Evolutionary conservation across 2,329 filamentous ascomycete species (phyloP).

Genomic region (Colletotrichum acutatum): DNA sequence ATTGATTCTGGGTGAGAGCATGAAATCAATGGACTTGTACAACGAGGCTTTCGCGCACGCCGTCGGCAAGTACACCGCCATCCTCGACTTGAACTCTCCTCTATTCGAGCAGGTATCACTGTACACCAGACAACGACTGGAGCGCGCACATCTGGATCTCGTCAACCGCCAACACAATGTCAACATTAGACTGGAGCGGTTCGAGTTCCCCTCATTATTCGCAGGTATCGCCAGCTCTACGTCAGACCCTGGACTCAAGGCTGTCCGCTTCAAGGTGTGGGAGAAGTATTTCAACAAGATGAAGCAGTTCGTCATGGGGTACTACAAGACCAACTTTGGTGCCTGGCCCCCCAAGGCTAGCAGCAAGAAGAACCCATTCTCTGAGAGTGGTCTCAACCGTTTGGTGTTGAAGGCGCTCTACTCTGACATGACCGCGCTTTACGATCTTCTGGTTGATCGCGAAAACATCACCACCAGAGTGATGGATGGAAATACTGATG

Average conservation of each 20-base stretch:
- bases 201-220: slow-evolving; percentile 92
- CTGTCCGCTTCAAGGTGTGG: slow-evolving; percentile 88
- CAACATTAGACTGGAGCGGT: slow-evolving; percentile 81
- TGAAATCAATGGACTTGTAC: slow-evolving; percentile 85
- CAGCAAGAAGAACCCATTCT: slow-evolving; percentile 91
- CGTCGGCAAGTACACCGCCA: slow-evolving; percentile 84
- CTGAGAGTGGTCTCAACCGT: slow-evolving; percentile 87
- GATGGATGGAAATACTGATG: slow-evolving; percentile 70
- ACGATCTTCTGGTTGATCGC: slow-evolving; percentile 89
- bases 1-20: slow-evolving; percentile 86
- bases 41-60: slow-evolving; percentile 93
- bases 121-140: slow-evolving; percentile 81
- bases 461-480: slow-evolving; percentile 81
- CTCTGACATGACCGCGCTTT: slow-evolving; percentile 85
- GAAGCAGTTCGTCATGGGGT: slow-evolving; percentile 76
- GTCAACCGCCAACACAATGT: slow-evolving; percentile 77
- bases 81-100: slow-evolving; percentile 73
- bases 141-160: slow-evolving; percentile 84
- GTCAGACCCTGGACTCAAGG: slow-evolving; percentile 78
- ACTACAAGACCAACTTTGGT: slow-evolving; percentile 70
- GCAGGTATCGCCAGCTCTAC: slow-evolving; percentile 88
- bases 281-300: slow-evolving; percentile 78
- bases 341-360: slow-evolving; percentile 92
- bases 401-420: slow-evolving; percentile 85
- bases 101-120: slow-evolving; percentile 77